Percentiles rank a stretch among this genome's conserved stretches.
These are phyloP conservation scores for Pseudogymnoascus sp. DNA, from an alignment of 2,329 filamentous ascomycete species.

Conservation along the genomic window DNA sequence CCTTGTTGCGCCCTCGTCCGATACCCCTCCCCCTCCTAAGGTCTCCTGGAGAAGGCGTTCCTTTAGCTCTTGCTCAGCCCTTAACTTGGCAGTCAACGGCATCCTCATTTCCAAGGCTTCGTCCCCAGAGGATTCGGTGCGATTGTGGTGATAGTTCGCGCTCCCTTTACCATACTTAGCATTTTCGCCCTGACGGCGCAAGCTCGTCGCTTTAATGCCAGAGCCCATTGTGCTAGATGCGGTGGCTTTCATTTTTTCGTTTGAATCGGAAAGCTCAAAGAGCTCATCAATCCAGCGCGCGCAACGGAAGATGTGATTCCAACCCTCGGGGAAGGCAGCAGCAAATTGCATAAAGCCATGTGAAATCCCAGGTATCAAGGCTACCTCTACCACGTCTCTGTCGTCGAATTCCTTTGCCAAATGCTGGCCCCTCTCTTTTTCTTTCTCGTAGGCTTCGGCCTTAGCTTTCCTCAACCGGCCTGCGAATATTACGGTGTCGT, in stretches of 20 bases:
- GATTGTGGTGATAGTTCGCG: slow-evolving; percentile 14
- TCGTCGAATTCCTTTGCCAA: slow-evolving; percentile 54
- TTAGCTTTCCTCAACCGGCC: slow-evolving; percentile 78
- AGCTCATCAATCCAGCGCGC: slow-evolving; percentile 74
- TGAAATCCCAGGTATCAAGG: slow-evolving; percentile 76
- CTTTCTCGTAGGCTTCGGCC: slow-evolving; percentile 39
- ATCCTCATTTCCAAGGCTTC: slow-evolving; percentile 82
- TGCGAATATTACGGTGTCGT: slow-evolving; percentile 94
- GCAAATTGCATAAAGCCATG: slow-evolving; percentile 95
- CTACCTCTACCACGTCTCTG: slow-evolving; percentile 69
- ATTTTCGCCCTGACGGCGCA: slow-evolving; percentile 10
- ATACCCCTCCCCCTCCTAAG: slow-evolving; percentile 12
- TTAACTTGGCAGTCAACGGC: slow-evolving; percentile 31
- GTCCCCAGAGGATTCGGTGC: slow-evolving; percentile 43
- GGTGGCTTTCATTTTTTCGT: slow-evolving; percentile 28
- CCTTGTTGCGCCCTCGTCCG: slow-evolving; percentile 23
- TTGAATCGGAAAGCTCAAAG: slow-evolving; percentile 47
- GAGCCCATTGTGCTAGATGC: slow-evolving; percentile 12
- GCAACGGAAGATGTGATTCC: slow-evolving; percentile 75
- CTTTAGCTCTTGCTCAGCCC: slow-evolving; percentile 35
- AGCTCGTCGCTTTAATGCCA: slow-evolving; percentile 11
- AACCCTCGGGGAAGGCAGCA: slow-evolving; percentile 76
- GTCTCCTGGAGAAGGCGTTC: slow-evolving; percentile 22
- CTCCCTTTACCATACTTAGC: background rate
- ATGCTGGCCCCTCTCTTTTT: slow-evolving; percentile 43